Conservation (phyloP, 2,329 filamentous ascomycete genomes). For the Dendrostoma leiphaemia region DNA sequence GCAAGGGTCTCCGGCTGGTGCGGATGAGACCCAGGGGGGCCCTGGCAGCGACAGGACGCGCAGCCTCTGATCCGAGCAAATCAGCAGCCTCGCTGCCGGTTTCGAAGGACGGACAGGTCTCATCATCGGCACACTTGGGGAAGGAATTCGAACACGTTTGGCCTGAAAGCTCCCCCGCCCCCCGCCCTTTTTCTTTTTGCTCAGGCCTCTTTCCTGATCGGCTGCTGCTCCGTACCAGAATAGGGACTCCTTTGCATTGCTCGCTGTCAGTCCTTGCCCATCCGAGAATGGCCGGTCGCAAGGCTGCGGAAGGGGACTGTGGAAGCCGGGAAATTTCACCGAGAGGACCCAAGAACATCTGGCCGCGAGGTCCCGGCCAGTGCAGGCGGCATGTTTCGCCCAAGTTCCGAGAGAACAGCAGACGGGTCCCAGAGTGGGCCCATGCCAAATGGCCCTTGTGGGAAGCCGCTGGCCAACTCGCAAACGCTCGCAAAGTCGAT, state of each 20-base stretch:
- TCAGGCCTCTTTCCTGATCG: background rate
- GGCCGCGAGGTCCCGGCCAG: constrained; percentile 5
- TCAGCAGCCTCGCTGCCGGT: background rate
- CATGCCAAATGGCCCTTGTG: background rate
- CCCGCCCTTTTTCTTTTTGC: no score
- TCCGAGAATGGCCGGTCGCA: background rate
- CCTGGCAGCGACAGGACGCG: constrained; percentile 3
- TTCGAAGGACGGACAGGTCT: background rate
- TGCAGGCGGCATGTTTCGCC: constrained; percentile 16
- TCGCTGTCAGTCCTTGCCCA: background rate
- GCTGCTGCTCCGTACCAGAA: background rate
- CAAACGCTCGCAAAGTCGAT: background rate
- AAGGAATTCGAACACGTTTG: no score
- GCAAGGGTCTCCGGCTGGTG: constrained; percentile 9
- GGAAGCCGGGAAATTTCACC: constrained; percentile 9
- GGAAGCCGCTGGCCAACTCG: background rate
- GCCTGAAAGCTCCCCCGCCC: no score
- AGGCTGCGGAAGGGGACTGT: background rate
- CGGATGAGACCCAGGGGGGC: background rate
- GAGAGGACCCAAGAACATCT: background rate
- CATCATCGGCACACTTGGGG: no score
- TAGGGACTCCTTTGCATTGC: background rate
- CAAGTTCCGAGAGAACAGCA: constrained; percentile 17
- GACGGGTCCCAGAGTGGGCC: background rate
- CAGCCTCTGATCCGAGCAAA: background rate